Conservation (phyloP, 2,329 filamentous ascomycete genomes). For the Cytospora chrysosperma region DNA sequence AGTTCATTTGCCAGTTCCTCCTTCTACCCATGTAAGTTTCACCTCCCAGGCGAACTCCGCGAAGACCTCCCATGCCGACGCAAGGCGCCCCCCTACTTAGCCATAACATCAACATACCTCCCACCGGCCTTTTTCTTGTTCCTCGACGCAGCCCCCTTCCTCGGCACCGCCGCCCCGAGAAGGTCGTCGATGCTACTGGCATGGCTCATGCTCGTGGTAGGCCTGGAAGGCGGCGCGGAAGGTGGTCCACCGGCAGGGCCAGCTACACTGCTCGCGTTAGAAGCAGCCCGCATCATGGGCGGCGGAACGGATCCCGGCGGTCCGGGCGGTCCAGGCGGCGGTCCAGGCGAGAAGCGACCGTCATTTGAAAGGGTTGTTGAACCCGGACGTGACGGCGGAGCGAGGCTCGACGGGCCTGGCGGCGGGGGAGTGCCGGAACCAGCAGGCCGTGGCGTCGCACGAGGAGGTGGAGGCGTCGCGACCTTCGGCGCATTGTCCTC, state of each 20-base stretch:
- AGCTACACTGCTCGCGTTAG: constrained; percentile 42
- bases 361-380: constrained; percentile 20
- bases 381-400: constrained; percentile 5
- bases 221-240: constrained; percentile 63
- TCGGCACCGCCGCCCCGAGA: constrained; percentile 69
- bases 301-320: constrained; percentile 34
- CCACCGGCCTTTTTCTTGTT: constrained; percentile 69
- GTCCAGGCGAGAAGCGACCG: constrained; percentile 25
- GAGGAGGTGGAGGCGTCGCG: constrained; percentile 78
- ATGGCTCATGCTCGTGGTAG: constrained; percentile 80
- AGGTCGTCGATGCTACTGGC: constrained; percentile 95
- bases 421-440: constrained; percentile 51
- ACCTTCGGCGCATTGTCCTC: constrained; percentile 59
- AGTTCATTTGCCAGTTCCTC: not conserved
- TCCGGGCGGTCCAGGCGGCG: constrained; percentile 36
- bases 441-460: constrained; percentile 54
- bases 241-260: constrained; percentile 34
- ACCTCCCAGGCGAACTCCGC: not conserved
- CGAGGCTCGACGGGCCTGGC: constrained; percentile 32
- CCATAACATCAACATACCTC: constrained; percentile 96
- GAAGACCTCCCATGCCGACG: not conserved
- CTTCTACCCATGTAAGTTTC: no score
- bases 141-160: constrained; percentile 66
- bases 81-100: constrained; percentile 46
- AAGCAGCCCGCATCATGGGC: constrained; percentile 48